Percentiles rank a stretch among this genome's conserved stretches.
Conservation (phyloP, 2,329 filamentous ascomycete genomes). For the Cordyceps tenuipes region DNA sequence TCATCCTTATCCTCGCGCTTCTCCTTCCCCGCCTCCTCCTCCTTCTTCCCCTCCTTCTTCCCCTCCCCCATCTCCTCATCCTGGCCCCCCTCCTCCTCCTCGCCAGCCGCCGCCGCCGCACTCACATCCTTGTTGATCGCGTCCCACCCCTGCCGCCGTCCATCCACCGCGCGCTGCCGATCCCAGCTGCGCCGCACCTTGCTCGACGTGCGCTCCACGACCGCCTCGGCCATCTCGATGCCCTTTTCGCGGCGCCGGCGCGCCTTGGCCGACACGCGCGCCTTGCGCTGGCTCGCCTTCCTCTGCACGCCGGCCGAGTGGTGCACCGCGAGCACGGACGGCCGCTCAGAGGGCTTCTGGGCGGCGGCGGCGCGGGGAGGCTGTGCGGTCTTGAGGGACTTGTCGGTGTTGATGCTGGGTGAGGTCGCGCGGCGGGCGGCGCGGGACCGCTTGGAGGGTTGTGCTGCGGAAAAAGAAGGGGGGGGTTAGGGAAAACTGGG, state of each 20-base stretch:
- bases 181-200: constrained; percentile 49
- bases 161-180: constrained; percentile 38
- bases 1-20: constrained; percentile 1
- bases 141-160: constrained; percentile 48
- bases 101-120: constrained; percentile 13
- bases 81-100: constrained; percentile 15
- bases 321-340: constrained; percentile 62
- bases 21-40: constrained; percentile 8
- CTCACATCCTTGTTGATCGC: constrained; percentile 42
- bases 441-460: constrained; percentile 60
- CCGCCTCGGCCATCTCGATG: constrained; percentile 50
- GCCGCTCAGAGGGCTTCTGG: constrained; percentile 31
- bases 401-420: constrained; percentile 62
- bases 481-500: neutral
- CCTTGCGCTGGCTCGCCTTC: constrained; percentile 50
- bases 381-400: constrained; percentile 55
- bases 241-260: constrained; percentile 48
- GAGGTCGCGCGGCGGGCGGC: constrained; percentile 65
- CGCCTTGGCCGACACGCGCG: constrained; percentile 46
- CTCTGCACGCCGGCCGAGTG: constrained; percentile 59
- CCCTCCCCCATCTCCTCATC: constrained; percentile 2
- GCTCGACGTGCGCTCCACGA: constrained; percentile 48
- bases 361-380: constrained; percentile 33
- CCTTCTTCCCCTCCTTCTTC: constrained; percentile 15
- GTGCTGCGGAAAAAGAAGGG: constrained; percentile 29